phyloP scores from a whole-genome alignment of 1,139 yeast species.

The Cylindricascospora bacillispora region DNA sequence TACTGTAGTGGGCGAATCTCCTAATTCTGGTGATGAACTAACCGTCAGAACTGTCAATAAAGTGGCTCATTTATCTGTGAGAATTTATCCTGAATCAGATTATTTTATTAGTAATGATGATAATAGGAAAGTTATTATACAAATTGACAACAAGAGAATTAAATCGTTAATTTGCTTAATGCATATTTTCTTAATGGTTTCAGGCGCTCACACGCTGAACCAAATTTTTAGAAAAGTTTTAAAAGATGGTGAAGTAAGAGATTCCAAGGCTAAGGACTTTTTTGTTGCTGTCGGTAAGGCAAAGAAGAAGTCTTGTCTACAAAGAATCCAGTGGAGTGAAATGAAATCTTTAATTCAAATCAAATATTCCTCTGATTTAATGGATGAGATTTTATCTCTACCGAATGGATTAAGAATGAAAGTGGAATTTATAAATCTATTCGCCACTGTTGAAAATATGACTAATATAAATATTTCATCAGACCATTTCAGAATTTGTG shows the following conservation, averaged over 20 bases:
- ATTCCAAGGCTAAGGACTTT: constrained; percentile 18
- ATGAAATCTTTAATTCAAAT: constrained; percentile 14
- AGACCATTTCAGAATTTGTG: constrained; percentile 36
- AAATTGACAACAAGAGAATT: constrained; percentile 25
- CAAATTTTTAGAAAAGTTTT: constrained; percentile 30
- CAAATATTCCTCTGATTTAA: constrained; percentile 16
- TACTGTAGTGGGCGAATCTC: constrained; percentile 24
- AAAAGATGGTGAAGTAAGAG: constrained; percentile 21
- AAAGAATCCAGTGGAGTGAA: constrained; percentile 13
- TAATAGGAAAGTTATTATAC: constrained; percentile 26
- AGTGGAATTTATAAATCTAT: constrained; percentile 31
- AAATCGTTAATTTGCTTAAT: constrained; percentile 34
- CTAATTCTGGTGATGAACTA: constrained; percentile 17
- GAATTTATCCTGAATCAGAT: constrained; percentile 22
- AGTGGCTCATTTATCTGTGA: constrained; percentile 16
- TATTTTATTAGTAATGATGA: constrained; percentile 11
- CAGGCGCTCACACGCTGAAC: constrained; percentile 40
- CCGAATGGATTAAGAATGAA: constrained; percentile 39
- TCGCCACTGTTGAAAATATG: constrained; percentile 10
- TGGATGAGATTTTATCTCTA: constrained; percentile 25
- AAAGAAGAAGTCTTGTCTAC: constrained; percentile 11
- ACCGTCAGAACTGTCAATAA: constrained; percentile 25
- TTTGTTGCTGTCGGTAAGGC: constrained; percentile 12
- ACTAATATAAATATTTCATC: constrained; percentile 17
- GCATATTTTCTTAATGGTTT: constrained; percentile 40